Percentiles rank a stretch among this genome's conserved stretches.
phyloP scores from a whole-genome alignment of 306 rosid genomes.

The Citrullus amarus region DNA sequence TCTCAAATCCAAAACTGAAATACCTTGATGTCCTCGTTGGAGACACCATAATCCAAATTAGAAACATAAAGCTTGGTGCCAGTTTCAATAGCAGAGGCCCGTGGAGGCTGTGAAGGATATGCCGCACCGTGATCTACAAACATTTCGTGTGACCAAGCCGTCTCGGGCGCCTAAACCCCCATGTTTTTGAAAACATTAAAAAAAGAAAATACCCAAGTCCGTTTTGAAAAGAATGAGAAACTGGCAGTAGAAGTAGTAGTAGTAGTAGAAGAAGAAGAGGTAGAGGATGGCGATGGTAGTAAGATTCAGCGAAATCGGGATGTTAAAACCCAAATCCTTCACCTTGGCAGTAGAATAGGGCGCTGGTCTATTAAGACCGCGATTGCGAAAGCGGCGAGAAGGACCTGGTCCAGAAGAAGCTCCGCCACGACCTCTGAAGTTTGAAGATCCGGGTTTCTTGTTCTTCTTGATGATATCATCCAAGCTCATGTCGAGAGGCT shows the following conservation, averaged over 20 bases:
- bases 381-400: constrained; percentile 65
- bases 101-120: constrained; percentile 30
- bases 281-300: not conserved
- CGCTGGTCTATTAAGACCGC: constrained; percentile 43
- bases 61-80: constrained; percentile 89
- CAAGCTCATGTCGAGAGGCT: constrained; percentile 68
- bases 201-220: not conserved
- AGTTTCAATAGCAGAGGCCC: constrained; percentile 79
- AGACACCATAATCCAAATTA: constrained; percentile 84
- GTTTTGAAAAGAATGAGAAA: constrained; percentile 1
- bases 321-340: constrained; percentile 1
- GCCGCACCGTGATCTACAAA: constrained; percentile 42
- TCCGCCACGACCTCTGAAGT: constrained; percentile 35
- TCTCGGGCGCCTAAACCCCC: constrained; percentile 69
- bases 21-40: constrained; percentile 92
- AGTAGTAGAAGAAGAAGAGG: not conserved
- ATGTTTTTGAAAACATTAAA: not conserved
- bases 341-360: constrained; percentile 62
- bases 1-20: not conserved
- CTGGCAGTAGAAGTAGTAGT: not conserved
- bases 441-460: constrained; percentile 71
- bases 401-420: constrained; percentile 61
- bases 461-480: constrained; percentile 82
- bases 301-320: not conserved
- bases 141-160: constrained; percentile 90